Evolutionary conservation across 208 protist species (phyloP), one percentile per base, ranked within the genome.

Genomic region (Angomonas desouzai): DNA sequence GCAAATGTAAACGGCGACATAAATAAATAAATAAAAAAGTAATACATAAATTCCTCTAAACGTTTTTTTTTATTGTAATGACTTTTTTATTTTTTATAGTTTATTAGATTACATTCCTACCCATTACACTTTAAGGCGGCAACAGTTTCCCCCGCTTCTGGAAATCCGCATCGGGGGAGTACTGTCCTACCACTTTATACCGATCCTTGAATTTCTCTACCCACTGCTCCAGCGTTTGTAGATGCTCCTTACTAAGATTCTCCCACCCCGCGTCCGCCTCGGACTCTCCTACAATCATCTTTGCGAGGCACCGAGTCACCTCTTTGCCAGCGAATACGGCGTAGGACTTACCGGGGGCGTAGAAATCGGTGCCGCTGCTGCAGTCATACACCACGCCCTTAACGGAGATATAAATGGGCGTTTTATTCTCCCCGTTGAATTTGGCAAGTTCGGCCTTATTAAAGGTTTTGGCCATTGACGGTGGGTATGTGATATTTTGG

Each of bases 321-420:
- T 93, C 86, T 51, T 87, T 83, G 13, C 89, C 89, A 13, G 86
- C 84, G 58, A 95, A 95, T 0, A 93, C 77, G 16, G 62, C 63
- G 75, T 95, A 95, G 10, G 79, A 58, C 30, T 73, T 76, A 13
- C 89, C 89, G n/a, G 71, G 66, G 2, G 82, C 86, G 68, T 95
- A 95, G 57, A 93, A 92, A 45, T 80, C 67, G 10, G 71, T 64
- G 2, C 68, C 89, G 3, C 71, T 58, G 32, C 48, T 83, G 68
- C 85, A 91, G 49, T 93, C 85, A 58, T 92, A 93, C 27, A 95
- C 84, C 34, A 80, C 76, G 3, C 81, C 83, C 64, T 85, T 92
- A 28, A 91, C 77, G 2, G 83, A 89, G 10, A 95, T 79, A 62
- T 93, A 92, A 29, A 93, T 83, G 3, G 79, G 64, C 0, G 16